phyloP scores from a whole-genome alignment of 2,329 filamentous ascomycete genomes.

The Dichotomopilus funicola region DNA sequence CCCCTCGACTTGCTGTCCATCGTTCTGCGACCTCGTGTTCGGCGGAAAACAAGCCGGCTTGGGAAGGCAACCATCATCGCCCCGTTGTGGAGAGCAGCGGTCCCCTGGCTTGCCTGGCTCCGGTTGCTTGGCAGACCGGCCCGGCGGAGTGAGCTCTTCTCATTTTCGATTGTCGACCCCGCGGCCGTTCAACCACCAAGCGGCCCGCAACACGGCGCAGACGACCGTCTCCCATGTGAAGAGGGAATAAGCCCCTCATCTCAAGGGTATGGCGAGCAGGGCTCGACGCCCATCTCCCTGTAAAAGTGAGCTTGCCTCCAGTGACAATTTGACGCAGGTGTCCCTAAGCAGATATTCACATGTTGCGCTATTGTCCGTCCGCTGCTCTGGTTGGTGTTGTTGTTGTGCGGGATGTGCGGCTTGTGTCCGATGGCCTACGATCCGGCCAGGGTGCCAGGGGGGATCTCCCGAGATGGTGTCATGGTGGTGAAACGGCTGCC shows the following conservation, averaged over 20 bases:
- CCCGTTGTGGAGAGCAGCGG: conserved; percentile 3
- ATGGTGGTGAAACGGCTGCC: neutral
- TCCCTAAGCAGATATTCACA: no score
- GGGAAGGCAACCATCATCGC: neutral
- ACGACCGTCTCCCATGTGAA: neutral
- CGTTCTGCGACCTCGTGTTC: neutral
- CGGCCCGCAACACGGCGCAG: conserved; percentile 7
- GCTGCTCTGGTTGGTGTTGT: no score
- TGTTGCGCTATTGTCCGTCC: no score
- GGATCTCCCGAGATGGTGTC: neutral
- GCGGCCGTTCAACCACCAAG: conserved; percentile 8
- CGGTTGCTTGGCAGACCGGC: conserved; percentile 6
- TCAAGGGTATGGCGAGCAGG: conserved; percentile 7
- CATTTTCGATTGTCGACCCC: neutral
- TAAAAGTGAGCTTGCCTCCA: no score
- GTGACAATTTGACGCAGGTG: no score
- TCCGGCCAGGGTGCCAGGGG: conserved; percentile 5
- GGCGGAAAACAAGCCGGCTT: neutral
- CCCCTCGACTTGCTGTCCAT: neutral
- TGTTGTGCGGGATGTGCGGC: neutral
- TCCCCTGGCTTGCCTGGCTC: neutral
- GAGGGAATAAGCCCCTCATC: conserved; percentile 1
- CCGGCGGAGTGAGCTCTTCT: neutral
- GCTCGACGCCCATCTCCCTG: neutral
- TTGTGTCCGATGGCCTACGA: conserved; percentile 12